Evolutionary conservation across 108 stramenopile species (phyloP), one percentile per base, ranked within the genome.

Genomic region (Fragilaria radians): DNA sequence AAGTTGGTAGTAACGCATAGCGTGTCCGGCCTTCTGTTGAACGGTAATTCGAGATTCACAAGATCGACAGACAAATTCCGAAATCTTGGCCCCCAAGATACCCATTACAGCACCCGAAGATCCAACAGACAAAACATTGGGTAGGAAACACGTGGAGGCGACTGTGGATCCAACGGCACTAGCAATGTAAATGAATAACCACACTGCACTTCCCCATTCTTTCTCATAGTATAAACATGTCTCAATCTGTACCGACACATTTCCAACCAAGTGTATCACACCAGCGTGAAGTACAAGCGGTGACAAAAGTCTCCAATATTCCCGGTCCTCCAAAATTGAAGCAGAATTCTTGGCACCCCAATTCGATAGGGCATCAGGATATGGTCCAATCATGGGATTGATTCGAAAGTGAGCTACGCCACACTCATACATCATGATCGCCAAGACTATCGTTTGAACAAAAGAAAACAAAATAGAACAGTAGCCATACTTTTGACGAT

Each of bases 261-360:
- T 94, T 25, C 78, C 73, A 9, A 75, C 19, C 49, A 94, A 61
- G 50, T 94, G 92, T 45, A 94, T 74, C 5, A 94, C 46, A 28
- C 92, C 92, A 0, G 86, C 86, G 62, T 94, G 88, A n/a, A 94
- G 59, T 23, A 94, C 70, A 51, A 88, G 81, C 18, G 92, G 92
- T 2, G 88, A 88, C 7, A 86, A 19, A 33, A 94, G 48, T 27
- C 92, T 59, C 67, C 71, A 89, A 60, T 68, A 76, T 60, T 94
- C 85, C n/a, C 71, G 76, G 45, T 86, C 84, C 4, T 88, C 88
- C 23, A 94, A 58, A 49, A 94, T 90, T 25, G 78, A 48, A 45
- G 82, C 73, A 1, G 88, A 65, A 59, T 94, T 94, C 51, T 82
- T 82, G 46, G 72, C 85, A 19, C 85, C 85, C 78, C 78, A 86